These are phyloP conservation scores for Melaleuca alternifolia DNA, from an alignment of 345 rosid species.

Conservation along the genomic window DNA sequence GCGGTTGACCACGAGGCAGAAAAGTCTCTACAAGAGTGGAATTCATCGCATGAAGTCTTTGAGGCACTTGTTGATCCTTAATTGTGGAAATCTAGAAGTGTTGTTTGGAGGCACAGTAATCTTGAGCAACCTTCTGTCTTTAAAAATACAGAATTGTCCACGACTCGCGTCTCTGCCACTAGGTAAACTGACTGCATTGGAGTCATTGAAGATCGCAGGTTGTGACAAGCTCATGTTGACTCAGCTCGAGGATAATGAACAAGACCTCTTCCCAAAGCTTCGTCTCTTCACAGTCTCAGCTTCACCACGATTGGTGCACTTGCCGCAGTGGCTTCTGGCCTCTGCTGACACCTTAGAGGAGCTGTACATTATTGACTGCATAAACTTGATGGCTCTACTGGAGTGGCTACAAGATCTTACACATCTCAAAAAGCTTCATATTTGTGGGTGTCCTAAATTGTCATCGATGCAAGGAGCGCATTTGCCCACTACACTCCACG, in stretches of 20 bases:
- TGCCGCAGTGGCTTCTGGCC: neutral
- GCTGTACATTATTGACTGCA: neutral
- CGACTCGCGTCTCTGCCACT: neutral
- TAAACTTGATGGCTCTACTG: neutral
- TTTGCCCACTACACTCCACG: neutral
- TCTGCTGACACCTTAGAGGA: neutral
- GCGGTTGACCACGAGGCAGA: neutral
- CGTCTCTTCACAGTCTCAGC: neutral
- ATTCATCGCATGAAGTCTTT: neutral
- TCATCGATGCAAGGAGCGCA: neutral
- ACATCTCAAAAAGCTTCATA: neutral
- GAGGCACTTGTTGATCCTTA: neutral
- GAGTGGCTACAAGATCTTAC: neutral
- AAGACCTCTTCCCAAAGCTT: neutral
- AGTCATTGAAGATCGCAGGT: neutral
- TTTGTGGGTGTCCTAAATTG: neutral
- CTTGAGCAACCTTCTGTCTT: neutral
- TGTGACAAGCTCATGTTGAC: neutral
- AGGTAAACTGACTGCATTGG: neutral
- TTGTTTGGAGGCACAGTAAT: neutral
- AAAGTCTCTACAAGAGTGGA: neutral
- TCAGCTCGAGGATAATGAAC: neutral
- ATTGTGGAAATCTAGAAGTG: neutral
- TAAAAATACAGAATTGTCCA: neutral
- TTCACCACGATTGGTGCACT: neutral